These are phyloP conservation scores for Eleusine indica DNA, from an alignment of 176 grass and related monocot species.

Conservation along the genomic window DNA sequence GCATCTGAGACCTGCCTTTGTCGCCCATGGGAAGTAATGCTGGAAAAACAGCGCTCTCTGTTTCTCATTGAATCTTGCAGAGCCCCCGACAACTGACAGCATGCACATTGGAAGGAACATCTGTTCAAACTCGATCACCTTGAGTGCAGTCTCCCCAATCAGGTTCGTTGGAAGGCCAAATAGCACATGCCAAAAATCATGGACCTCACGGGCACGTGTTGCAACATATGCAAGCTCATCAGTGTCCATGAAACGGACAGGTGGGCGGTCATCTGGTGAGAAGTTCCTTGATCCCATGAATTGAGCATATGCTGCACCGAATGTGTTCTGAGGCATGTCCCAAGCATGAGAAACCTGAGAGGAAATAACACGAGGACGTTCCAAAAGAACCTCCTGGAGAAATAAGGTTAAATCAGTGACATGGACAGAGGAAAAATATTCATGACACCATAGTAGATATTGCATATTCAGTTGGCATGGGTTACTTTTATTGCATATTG, in stretches of 20 bases:
- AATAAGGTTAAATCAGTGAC: constrained; percentile 30
- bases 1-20: constrained; percentile 59
- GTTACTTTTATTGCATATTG: neutral
- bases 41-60: constrained; percentile 72
- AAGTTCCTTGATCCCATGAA: constrained; percentile 99
- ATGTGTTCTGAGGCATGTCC: constrained; percentile 88
- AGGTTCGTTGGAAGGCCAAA: constrained; percentile 89
- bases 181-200: constrained; percentile 94
- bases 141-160: constrained; percentile 91
- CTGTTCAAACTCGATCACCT: constrained; percentile 95
- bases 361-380: constrained; percentile 79
- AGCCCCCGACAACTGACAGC: constrained; percentile 79
- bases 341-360: constrained; percentile 72
- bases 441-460: neutral
- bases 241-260: constrained; percentile 89
- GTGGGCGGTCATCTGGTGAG: constrained; percentile 83
- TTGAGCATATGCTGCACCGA: constrained; percentile 80
- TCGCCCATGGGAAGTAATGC: constrained; percentile 86
- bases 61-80: constrained; percentile 76
- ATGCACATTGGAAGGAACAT: constrained; percentile 97
- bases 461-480: constrained; percentile 11
- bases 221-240: constrained; percentile 83
- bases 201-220: constrained; percentile 82
- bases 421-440: neutral
- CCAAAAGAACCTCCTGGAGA: constrained; percentile 79